Evolutionary conservation across 345 rosid species (phyloP), one percentile per base, ranked within the genome.

Genomic region (Sisymbrium altissimum): DNA sequence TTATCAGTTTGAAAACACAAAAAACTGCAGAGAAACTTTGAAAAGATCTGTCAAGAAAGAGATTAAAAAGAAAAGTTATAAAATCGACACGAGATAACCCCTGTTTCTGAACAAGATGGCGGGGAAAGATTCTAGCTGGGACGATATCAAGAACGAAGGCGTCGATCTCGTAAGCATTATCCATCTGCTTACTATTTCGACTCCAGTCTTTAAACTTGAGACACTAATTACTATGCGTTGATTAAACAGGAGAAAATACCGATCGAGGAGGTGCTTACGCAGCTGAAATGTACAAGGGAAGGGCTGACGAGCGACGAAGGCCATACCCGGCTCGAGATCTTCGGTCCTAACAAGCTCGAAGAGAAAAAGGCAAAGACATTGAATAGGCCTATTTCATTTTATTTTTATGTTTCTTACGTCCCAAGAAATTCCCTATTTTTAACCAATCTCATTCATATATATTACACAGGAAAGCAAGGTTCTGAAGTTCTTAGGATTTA

Each of bases 321-420:
- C 25, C 82, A 79, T 32, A 86, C 81, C 55, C 80, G 97, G 46
- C 82, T 88, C n/a, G 71, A 81, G 21, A 83, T 87, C 69, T 90
- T 90, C 44, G 97, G 97, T 55, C 89, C 85, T 58, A 90, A 90
- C 82, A 90, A 88, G 83, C 94, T 90, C 3, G 89, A 90, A 76
- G 97, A 90, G 87, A 90, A 87, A 79, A 81, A 82, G 88, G 94
- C 79, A 79, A 12, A 40, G 14, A 27, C 36, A 13, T 50, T 13
- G 0, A 3, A 9, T 25, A 0, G 14, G 17, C 14, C 8, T 49
- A 1, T 41, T 29, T 61, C 54, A 6, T 64, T 5, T 45, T 10
- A 1, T 17, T 17, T 15, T 1, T 19, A 21, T 74, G 61, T 75
- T 68, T 52, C 70, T 69, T 70, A 36, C 7, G 35, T 36, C 44